Base-by-base conservation (phyloP, 2,329 filamentous ascomycete genomes). In the Xylaria sp. region DNA sequence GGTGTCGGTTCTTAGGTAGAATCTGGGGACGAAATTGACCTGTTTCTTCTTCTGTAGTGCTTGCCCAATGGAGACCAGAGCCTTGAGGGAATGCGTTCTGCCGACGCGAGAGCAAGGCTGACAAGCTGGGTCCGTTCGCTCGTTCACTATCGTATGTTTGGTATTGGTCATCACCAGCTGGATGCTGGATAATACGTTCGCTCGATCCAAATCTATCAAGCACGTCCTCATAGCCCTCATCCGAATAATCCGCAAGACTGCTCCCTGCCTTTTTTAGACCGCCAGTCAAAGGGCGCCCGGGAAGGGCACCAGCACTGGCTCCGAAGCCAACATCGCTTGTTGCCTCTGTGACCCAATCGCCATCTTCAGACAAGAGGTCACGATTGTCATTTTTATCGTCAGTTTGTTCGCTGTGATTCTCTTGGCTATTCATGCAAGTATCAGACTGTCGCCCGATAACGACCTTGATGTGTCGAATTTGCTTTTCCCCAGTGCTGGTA, bases 201-300 rank as follows among this genome's bases (percentile, higher is more conserved):
- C 59, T 60, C 1, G 75, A 72, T 29, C 68, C 68, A 55, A 72
- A 72, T 2, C 51, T 55, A 12, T 65, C 65, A 1, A 59, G 21
- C 2, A 47, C 44, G 13, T 63, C 48, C 8, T 53, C 69, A 16
- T 71, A 42, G 2, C 72, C 71, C 9, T 72, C 69, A 51, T 85
- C 83, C 0, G 84, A 84, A 6, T 81, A 78, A 66, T 85, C 80
- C 2, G 84, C 84, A 25, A 86, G 71, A 64, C 84, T 86, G 70
- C 81, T 84, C 10, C 83, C 82, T 66, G 75, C 74, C 12, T 44
- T 51, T 57, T 78, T 75, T 50, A 75, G 63, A 16, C 66, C 65
- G 1, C 3, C n/a, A 2, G 47, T 44, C n/a, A 35, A 13, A 23
- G 40, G 13, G 5, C 25, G 21, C 21, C n/a, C 48, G 9, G 48